Base-by-base conservation (phyloP, 2,329 filamentous ascomycete genomes). In the Talaromyces islandicus region DNA sequence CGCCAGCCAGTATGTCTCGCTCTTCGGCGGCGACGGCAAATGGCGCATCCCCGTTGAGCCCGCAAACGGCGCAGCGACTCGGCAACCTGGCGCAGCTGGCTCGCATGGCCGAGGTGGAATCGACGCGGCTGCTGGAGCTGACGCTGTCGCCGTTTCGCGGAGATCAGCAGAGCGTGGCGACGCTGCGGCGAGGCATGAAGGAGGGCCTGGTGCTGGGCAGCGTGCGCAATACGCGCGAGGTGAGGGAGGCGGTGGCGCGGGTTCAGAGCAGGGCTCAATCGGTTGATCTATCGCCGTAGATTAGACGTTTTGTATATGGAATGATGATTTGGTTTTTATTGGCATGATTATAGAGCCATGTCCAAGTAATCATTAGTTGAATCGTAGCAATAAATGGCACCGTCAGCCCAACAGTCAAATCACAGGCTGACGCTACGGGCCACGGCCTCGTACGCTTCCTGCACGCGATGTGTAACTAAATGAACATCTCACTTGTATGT, bases 121-220 rank as follows among this genome's bases (percentile, higher is more conserved):
- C 88, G 0, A 77, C 78, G 7, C 81, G 88, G 58, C 73, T 96
- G 62, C 77, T 96, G 71, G 86, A 88, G 53, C 80, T 96, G 72
- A 91, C 95, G 68, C 83, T 92, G 73, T 86, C 86, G 57, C 93
- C 93, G 0, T 97, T 92, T 74, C 85, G 81, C 56, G 88, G 87
- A n/a, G 88, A 95, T 69, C 77, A 82, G 38, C 82, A 84, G 62
- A 81, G 80, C n/a, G 78, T 88, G 53, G 80, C 79, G 51, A 85
- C 85, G 61, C 76, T 95, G 68, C 83, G 86, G 63, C 82, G 82
- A 46, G 89, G 88, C 68, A 84, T 97, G 76, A 89, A 88, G 75
- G 90, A 94, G 68, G 96, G 91, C 83, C 79, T 97, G 66, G 86
- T 97, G 56, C 87, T 95, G 73, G 95, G 95, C 70, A 92, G 88